Evolutionary conservation across 352 stramenopile species (phyloP), one percentile per base, ranked within the genome.

Genomic region (Plasmopara muralis): DNA sequence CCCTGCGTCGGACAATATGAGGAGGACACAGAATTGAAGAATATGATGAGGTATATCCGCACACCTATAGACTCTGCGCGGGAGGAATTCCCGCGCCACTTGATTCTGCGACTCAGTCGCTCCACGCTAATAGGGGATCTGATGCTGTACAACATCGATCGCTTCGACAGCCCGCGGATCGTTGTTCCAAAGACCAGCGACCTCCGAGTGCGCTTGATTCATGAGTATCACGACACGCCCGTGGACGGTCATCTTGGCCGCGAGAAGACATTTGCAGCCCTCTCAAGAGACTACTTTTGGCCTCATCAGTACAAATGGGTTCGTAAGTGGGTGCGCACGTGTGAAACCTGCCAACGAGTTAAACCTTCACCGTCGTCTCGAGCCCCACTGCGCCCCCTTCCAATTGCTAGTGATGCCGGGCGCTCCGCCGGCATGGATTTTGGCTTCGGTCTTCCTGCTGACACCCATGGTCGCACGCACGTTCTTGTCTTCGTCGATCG

Each of bases 361-460:
- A 41, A 41, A 13, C 37, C 37, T 2, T 14, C 16, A 13, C 7
- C 40, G n/a, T 12, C 15, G n/a, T 13, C 9, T n/a, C 15, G 13
- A 9, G n/a, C 40, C 6, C 16, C 15, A 12, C 7, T 45, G 40
- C 18, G 15, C 0, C 16, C 40, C 6, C n/a, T 45, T 25, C 40
- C n/a, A 30, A 14, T 45, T 9, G 40, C n/a, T 6, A 45, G 14
- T 9, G 16, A 45, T 5, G 18, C 13, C 16, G 20, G 40, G 16
- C 40, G 40, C 15, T 45, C 40, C 6, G 40, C 30, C n/a, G 7
- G 7, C n/a, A 45, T 45, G 40, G 40, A 45, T 15, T 25, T 45
- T 41, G 13, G 4, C 12, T 45, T 45, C 12, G 40, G 18, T 25
- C 40, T 45, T 14, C 16, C 40, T 10, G 12, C 40, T 15, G 14